Percentiles rank a stretch among this genome's conserved stretches.
Conservation (phyloP, 305 asterid species). For the Solanum aculeatissimum region DNA sequence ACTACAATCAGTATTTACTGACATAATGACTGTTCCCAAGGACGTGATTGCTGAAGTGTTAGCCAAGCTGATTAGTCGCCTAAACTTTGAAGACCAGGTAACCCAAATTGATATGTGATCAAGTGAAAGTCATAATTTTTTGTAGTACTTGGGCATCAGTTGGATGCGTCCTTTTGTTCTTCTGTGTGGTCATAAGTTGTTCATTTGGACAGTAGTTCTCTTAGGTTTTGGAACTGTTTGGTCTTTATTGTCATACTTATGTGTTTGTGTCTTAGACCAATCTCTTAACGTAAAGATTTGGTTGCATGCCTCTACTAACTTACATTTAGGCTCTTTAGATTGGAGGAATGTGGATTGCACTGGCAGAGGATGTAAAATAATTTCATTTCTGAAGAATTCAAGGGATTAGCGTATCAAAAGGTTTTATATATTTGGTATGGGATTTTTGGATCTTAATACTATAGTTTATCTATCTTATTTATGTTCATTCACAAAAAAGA, state of each 20-base stretch:
- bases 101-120: background rate
- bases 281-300: background rate
- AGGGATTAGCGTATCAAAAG: background rate
- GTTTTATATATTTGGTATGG: background rate
- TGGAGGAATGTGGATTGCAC: background rate
- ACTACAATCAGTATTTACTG: conserved; percentile 51
- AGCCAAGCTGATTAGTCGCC: conserved; percentile 49
- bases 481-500: background rate
- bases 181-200: background rate
- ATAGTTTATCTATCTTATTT: background rate
- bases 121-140: background rate
- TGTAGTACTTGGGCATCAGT: background rate
- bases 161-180: background rate
- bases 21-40: conserved; percentile 60
- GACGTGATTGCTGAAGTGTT: conserved; percentile 35
- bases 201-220: background rate
- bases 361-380: background rate
- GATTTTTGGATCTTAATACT: background rate
- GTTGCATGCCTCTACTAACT: background rate
- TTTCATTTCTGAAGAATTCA: background rate
- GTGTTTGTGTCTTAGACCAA: background rate
- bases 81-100: conserved; percentile 57
- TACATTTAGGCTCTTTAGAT: background rate
- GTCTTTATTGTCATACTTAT: background rate
- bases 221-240: background rate